A percentile compares a stretch with the other conserved stretches of the same genome.
These are phyloP conservation scores for Fusarium nisikadoi DNA, from an alignment of 2,329 filamentous ascomycete genomes.

Conservation along the genomic window DNA sequence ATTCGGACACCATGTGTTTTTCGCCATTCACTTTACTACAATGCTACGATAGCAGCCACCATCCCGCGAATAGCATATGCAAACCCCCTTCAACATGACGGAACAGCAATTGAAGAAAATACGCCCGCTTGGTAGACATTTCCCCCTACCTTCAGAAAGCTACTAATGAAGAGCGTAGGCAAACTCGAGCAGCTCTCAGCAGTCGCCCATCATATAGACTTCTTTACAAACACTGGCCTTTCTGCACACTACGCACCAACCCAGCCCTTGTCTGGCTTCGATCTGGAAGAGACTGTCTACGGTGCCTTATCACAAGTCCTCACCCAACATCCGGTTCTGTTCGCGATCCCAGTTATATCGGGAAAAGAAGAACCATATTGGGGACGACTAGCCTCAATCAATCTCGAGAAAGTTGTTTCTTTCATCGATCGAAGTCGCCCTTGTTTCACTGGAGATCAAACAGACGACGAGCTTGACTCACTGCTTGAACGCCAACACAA, in stretches of 20 bases:
- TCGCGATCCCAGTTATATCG: not conserved
- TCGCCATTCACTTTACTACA: too few relatives aligned
- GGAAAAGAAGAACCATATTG: not conserved
- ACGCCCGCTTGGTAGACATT: not conserved
- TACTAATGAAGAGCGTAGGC: not conserved
- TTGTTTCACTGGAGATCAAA: not conserved
- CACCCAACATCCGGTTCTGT: not conserved
- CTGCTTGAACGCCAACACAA: slow-evolving; percentile 7
- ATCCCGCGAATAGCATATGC: not conserved
- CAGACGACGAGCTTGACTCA: not conserved
- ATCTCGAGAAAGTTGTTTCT: not conserved
- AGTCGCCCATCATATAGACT: not conserved
- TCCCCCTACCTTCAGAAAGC: not conserved
- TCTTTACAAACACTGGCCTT: slow-evolving; percentile 9
- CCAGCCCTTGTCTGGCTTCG: not conserved
- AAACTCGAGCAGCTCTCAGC: slow-evolving; percentile 5
- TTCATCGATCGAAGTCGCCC: not conserved
- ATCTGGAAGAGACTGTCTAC: not conserved
- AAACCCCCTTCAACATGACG: not conserved
- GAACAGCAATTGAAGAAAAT: not conserved
- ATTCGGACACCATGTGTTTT: not conserved
- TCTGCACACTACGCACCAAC: not conserved
- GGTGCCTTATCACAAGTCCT: not conserved
- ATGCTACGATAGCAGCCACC: not conserved
- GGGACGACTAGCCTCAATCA: not conserved